Evolutionary conservation across 2,329 filamentous ascomycete genomes (phyloP).

Genomic region (Aspergillus carbonarius): DNA sequence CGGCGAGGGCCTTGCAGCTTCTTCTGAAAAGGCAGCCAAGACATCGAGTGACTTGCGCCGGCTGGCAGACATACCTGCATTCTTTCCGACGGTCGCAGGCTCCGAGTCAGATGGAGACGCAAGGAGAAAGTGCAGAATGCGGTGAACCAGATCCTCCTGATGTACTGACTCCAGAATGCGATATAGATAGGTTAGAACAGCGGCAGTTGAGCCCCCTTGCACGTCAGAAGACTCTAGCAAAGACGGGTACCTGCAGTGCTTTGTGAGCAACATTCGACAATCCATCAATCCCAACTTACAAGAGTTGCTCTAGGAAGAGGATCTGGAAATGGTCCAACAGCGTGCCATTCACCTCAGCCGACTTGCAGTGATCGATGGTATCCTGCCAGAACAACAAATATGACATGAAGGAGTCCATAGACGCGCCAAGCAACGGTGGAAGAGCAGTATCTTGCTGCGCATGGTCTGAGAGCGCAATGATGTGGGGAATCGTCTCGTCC

Average conservation of each 20-base stretch:
- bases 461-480: conserved; percentile 88
- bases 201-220: conserved; percentile 93
- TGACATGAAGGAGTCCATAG: conserved; percentile 89
- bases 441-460: conserved; percentile 68
- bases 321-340: conserved; percentile 96
- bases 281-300: conserved; percentile 57
- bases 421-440: conserved; percentile 79
- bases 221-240: conserved; percentile 95
- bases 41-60: conserved; percentile 88
- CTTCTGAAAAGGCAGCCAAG: conserved; percentile 73
- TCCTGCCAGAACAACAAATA: conserved; percentile 98
- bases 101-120: conserved; percentile 60
- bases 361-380: conserved; percentile 91
- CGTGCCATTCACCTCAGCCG: conserved; percentile 86
- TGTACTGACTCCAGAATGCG: conserved; percentile 88
- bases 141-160: conserved; percentile 89
- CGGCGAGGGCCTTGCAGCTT: conserved; percentile 74
- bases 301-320: conserved; percentile 87
- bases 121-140: conserved; percentile 88
- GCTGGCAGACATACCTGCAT: conserved; percentile 58
- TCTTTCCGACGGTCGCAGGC: conserved; percentile 55
- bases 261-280: conserved; percentile 3
- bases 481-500: conserved; percentile 69
- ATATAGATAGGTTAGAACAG: conserved; percentile 88
- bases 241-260: conserved; percentile 73